Evolutionary conservation across 148 eudicot genomes (phyloP), one percentile per base, ranked within the genome.

Genomic region (Rhododendron mucronatum): DNA sequence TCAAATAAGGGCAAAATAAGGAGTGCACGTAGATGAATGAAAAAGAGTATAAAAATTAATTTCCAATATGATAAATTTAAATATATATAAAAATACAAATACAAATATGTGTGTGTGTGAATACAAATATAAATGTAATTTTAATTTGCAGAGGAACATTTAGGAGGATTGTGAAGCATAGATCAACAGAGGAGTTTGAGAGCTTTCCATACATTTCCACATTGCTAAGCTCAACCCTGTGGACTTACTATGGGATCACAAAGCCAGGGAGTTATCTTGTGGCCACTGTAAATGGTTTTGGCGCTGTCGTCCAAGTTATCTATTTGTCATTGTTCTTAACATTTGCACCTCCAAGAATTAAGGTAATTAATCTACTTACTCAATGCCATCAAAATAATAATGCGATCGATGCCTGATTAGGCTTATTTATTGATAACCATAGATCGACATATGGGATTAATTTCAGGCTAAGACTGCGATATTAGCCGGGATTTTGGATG

Each of bases 241-340:
- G 94, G 94, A 90, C 92, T 76, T 93, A 93, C 51, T 93, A 93
- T 53, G 95, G 95, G 0, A 21, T 93, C 2, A 85, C 84, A 0
- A 91, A 88, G 23, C 92, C 93, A 1, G 92, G 88, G n/a, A 41
- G 21, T 9, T 75, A 71, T 51, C 90, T 93, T 51, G 93, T 93
- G 3, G 92, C 93, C 53, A 92, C 95, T 59, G 87, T 92, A 41
- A 93, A 93, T 87, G 94, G 93, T 1, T 91, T 92, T 57, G 94
- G 94, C 2, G 57, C 86, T 8, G 0, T 88, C 0, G 89, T 90
- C 18, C 90, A 89, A 76, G 71, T 86, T 21, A 30, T 90, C 26
- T 93, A 90, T 51, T 51, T 93, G 11, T 65, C 86, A n/a, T 77
- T 93, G 63, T 93, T 90, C 57, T 90, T 93, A 16, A 1, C 84